Evolutionary conservation across 805 yeast species (phyloP).

Genomic region (Pichia pseudocactophila): DNA sequence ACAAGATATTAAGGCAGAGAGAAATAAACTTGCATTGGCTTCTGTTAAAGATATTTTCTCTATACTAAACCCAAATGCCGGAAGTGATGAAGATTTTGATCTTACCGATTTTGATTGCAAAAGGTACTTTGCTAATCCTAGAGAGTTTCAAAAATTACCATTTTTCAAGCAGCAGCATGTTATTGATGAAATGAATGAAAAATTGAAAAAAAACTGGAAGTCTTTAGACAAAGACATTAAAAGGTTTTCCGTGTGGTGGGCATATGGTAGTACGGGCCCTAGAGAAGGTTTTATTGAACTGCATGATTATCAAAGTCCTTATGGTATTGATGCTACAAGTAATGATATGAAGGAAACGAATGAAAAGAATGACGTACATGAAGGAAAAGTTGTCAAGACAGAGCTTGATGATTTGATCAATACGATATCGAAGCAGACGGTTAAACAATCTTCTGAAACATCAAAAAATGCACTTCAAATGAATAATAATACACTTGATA

Average conservation of each 20-base stretch:
- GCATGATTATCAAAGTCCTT: conserved; percentile 29
- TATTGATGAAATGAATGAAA: conserved; percentile 38
- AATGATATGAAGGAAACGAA: background rate
- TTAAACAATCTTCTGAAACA: conserved; percentile 4
- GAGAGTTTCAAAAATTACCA: conserved; percentile 26
- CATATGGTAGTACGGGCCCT: conserved; percentile 67
- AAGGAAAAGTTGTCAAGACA: background rate
- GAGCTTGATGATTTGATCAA: conserved; percentile 11
- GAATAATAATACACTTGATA: conserved; percentile 6
- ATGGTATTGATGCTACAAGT: conserved; percentile 2
- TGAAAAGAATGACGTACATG: background rate
- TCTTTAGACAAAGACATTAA: conserved; percentile 40
- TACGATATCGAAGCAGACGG: conserved; percentile 6
- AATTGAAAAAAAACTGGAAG: conserved; percentile 47
- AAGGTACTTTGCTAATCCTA: conserved; percentile 26
- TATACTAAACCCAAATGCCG: conserved; percentile 23
- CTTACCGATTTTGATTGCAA: conserved; percentile 26
- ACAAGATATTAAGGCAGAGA: conserved; percentile 22
- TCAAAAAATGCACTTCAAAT: conserved; percentile 11
- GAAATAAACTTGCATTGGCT: conserved; percentile 30
- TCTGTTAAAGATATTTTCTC: conserved; percentile 34
- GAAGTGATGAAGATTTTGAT: conserved; percentile 26
- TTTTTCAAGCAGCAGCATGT: conserved; percentile 49
- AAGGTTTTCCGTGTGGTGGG: conserved; percentile 48
- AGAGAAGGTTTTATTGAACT: conserved; percentile 45